Base-by-base conservation (phyloP, 257 asterid species). In the Salvia splendens region DNA sequence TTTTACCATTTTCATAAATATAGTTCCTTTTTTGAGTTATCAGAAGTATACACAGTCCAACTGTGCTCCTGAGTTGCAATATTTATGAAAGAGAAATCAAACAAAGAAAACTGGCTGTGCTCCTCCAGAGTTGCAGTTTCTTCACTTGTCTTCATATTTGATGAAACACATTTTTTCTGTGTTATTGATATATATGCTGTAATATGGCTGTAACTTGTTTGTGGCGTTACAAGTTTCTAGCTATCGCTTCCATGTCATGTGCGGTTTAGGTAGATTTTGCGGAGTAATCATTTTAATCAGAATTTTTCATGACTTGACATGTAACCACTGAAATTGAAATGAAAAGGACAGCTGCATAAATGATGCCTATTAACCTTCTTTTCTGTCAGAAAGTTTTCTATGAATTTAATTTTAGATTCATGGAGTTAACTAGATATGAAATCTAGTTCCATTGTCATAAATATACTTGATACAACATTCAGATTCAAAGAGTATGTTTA, bases 131-230 rank as follows among this genome's bases (percentile, higher is more conserved):
- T 14, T 41, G 38, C 41, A 41, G 28, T 51, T 64, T n/a, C 35
- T 53, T 48, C 66, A 46, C 6, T 66, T 54, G 6, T 43, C 61
- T 36, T 60, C 61, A 53, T 47, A 61, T 74, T 69, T 71, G 61
- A 54, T 74, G 50, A 67, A 63, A 49, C 56, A n/a, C 15, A 64
- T 48, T 71, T 35, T 63, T 51, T 67, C 67, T 75, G 66, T 51
- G 33, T n/a, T 53, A 9, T 35, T 69, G 71, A 35, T 46, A 33
- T 71, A 7, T 74, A 28, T 40, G 41, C 20, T 16, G 54, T 65
- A 33, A 59, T 28, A 6, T 71, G 58, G 46, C 33, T 64, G 11
- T 40, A 40, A 40, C 45, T 40, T 40, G 51, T 38, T 12, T 41
- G 30, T 46, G 35, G 40, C 54, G 49, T 51, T 57, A 20, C 45